Evolutionary conservation across 805 yeast species (phyloP).

Genomic region (Wickerhamomyces strasburgensis): DNA sequence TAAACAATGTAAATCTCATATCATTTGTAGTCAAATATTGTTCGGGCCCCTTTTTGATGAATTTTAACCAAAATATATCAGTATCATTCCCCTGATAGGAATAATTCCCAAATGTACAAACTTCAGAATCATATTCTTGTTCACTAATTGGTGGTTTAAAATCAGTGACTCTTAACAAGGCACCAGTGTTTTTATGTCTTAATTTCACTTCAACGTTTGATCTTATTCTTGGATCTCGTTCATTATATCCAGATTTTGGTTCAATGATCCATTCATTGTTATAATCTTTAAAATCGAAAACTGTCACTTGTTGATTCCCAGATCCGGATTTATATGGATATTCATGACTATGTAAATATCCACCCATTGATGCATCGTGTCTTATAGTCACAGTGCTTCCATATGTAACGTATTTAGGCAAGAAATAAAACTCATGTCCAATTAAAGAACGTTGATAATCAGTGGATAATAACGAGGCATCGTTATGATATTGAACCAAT

Average conservation of each 20-base stretch:
- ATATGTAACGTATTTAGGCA: constrained; percentile 62
- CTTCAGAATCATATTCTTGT: constrained; percentile 86
- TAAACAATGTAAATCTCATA: constrained; percentile 64
- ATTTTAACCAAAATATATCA: constrained; percentile 64
- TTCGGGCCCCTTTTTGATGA: constrained; percentile 28
- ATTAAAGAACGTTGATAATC: constrained; percentile 57
- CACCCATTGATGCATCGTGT: constrained; percentile 65
- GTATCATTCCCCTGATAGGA: constrained; percentile 61
- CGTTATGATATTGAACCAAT: constrained; percentile 43
- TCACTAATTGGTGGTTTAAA: constrained; percentile 84
- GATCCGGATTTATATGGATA: constrained; percentile 61
- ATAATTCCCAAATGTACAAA: constrained; percentile 62
- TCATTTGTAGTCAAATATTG: constrained; percentile 37
- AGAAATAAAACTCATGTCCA: constrained; percentile 32
- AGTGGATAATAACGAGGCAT: constrained; percentile 61
- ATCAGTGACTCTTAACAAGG: constrained; percentile 61
- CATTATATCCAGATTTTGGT: constrained; percentile 21
- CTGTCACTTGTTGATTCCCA: constrained; percentile 73
- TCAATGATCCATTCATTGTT: constrained; percentile 78
- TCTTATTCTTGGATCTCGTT: constrained; percentile 28
- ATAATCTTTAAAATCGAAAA: constrained; percentile 53
- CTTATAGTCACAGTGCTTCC: constrained; percentile 73
- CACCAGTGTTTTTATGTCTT: constrained; percentile 66
- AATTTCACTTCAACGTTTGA: constrained; percentile 47
- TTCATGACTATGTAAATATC: constrained; percentile 76